A percentile compares a stretch with the other conserved stretches of the same genome.
Conservation (phyloP, 345 rosid genomes). For the Eucalyptus coolabah region DNA sequence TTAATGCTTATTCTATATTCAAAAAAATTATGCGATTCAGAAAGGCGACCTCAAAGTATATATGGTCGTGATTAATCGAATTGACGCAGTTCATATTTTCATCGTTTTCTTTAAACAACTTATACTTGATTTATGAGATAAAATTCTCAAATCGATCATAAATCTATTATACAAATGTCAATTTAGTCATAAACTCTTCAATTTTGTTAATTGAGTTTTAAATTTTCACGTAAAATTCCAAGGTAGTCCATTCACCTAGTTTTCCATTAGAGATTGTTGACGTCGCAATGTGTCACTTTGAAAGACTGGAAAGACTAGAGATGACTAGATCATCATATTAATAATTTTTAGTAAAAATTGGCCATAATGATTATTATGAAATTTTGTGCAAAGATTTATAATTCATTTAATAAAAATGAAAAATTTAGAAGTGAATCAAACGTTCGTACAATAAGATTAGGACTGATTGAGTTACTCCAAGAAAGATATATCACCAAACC, state of each 20-base stretch:
- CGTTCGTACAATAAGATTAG: not conserved
- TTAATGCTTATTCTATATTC: not conserved
- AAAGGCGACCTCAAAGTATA: not conserved
- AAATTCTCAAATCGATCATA: accelerated
- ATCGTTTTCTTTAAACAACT: not conserved
- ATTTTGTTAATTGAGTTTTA: not conserved
- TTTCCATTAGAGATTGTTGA: not conserved
- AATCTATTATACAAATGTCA: not conserved
- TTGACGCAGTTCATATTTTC: too few relatives aligned
- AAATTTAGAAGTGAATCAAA: not conserved
- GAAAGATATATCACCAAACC: not conserved
- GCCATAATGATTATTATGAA: accelerated
- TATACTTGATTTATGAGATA: not conserved
- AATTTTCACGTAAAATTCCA: not conserved
- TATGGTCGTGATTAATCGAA: not conserved
- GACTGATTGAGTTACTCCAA: not conserved
- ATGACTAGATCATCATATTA: not conserved
- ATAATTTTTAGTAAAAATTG: accelerated
- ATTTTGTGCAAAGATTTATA: not conserved
- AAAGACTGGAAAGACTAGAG: accelerated
- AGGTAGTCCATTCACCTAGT: accelerated
- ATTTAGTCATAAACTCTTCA: accelerated
- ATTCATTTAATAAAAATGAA: accelerated
- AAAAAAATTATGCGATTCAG: not conserved
- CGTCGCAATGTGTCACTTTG: accelerated